Base-by-base conservation (phyloP, 2,329 filamentous ascomycete species). In the Neopestalotiopsis sp. region DNA sequence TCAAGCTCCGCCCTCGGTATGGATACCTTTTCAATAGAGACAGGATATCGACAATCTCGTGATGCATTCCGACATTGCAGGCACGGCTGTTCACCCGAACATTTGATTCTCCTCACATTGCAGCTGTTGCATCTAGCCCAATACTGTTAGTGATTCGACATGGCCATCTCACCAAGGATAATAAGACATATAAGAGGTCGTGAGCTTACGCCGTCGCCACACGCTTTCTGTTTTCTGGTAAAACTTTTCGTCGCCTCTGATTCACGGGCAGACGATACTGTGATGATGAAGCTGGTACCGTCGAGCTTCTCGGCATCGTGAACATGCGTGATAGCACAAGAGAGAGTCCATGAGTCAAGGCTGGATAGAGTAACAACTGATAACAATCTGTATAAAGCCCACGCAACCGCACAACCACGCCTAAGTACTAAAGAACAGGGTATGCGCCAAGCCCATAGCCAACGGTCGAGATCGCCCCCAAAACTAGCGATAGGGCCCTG, bases 41-140 rank as follows among this genome's bases (percentile, higher is more conserved):
- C 74, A 20, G 85, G 85, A 72, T 87, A 87, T 64, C 82, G 71
- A 74, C 85, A 87, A 10, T 84, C 81, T 68, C 85, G 79, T 40
- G 81, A 79, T 38, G 81, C 77, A 45, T 78, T 78, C 30, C 74
- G 72, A 72, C 85, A 87, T 71, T 85, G 83, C 56, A 75, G 74
- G 73, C 85, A 87, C 0, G 85, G 85, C n/a, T 73, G 76, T 4
- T 84, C 81, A 60, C 85, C 85, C 13, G 84, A 86, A 75, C 85
- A 87, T 72, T 85, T 86, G 74, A 86, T 83, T 68, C 85, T 82
- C 59, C 84, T 82, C 60, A 86, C 74, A 76, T 87, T 87, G 78
- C 85, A 87, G 74, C 78, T 82, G 73, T 87, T 87, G 79, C 85
- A 87, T 68, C 85, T 86, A 69, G 45, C 7, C 14, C 20, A 32